These are phyloP conservation scores for Aristolochia contorta DNA, from an alignment of 164 flowering plant species.

Conservation along the genomic window DNA sequence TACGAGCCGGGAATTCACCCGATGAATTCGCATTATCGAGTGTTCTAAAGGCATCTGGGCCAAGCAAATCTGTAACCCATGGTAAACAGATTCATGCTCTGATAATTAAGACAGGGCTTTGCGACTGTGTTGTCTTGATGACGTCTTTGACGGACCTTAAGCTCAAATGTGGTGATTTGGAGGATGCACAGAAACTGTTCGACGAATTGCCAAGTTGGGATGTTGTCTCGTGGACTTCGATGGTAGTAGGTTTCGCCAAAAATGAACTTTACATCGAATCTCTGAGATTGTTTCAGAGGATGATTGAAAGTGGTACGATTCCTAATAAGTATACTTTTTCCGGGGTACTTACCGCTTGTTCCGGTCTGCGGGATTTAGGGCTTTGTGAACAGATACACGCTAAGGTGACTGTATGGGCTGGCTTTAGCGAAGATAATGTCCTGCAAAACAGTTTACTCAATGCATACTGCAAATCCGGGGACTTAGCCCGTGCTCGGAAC, in stretches of 20 bases:
- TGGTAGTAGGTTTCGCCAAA: conserved; percentile 15
- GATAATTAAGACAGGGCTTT: conserved; percentile 12
- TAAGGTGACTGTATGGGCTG: conserved; percentile 2
- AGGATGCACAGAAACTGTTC: conserved; percentile 13
- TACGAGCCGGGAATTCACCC: neutral
- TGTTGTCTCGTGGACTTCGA: conserved; percentile 15
- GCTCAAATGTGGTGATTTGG: conserved; percentile 10
- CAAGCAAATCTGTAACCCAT: neutral
- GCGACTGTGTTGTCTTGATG: conserved; percentile 10
- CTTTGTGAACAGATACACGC: conserved; percentile 16
- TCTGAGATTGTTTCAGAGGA: conserved; percentile 1
- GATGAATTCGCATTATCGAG: conserved; percentile 4
- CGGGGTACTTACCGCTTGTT: conserved; percentile 13
- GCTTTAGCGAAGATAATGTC: neutral
- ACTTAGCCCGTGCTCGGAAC: neutral
- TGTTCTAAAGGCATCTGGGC: conserved; percentile 10
- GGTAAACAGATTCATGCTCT: conserved; percentile 12
- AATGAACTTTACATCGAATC: conserved; percentile 4
- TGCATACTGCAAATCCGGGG: conserved; percentile 9
- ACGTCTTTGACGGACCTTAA: conserved; percentile 16
- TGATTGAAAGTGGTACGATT: conserved; percentile 6
- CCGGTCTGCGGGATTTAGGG: conserved; percentile 9
- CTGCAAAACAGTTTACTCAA: conserved; percentile 13
- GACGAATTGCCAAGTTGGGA: conserved; percentile 14
- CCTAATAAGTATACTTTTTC: conserved; percentile 15